phyloP scores from a whole-genome alignment of 2,329 filamentous ascomycete species.

The Allantophomopsis lycopodina region DNA sequence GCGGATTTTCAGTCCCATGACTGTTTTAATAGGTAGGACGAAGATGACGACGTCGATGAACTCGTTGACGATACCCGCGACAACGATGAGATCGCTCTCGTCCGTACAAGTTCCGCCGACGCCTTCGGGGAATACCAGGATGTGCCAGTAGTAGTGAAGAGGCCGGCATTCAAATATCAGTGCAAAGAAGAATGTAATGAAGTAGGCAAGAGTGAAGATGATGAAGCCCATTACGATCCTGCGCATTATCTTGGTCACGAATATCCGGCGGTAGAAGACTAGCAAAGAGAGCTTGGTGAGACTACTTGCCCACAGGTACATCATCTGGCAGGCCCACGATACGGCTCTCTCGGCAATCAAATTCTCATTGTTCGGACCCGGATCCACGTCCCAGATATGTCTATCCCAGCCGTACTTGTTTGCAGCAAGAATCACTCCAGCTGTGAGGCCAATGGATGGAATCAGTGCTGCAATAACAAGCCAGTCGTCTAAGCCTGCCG shows the following conservation, averaged over 20 bases:
- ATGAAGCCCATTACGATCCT: neutral
- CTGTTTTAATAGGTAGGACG: neutral
- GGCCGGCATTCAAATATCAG: neutral
- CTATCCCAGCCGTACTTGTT: neutral
- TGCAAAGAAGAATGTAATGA: neutral
- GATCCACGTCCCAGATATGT: conserved; percentile 1
- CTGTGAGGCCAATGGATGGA: too few species aligned
- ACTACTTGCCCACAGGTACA: neutral
- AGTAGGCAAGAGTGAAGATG: neutral
- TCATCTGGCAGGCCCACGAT: neutral
- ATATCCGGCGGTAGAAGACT: neutral
- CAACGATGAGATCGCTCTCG: neutral
- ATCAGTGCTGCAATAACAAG: too few species aligned
- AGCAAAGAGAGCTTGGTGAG: neutral
- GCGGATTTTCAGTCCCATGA: neutral
- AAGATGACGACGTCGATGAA: neutral
- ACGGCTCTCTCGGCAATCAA: neutral
- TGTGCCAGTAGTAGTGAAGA: neutral
- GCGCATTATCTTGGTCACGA: neutral
- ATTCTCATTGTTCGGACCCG: neutral
- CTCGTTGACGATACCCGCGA: neutral
- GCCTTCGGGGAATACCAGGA: neutral
- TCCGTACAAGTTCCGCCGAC: neutral
- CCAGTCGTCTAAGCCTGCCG: too few species aligned
- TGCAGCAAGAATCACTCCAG: too few species aligned